Percentiles rank a stretch among this genome's conserved stretches.
phyloP scores from a whole-genome alignment of 2,329 filamentous ascomycete species.

The Botrytis byssoidea region DNA sequence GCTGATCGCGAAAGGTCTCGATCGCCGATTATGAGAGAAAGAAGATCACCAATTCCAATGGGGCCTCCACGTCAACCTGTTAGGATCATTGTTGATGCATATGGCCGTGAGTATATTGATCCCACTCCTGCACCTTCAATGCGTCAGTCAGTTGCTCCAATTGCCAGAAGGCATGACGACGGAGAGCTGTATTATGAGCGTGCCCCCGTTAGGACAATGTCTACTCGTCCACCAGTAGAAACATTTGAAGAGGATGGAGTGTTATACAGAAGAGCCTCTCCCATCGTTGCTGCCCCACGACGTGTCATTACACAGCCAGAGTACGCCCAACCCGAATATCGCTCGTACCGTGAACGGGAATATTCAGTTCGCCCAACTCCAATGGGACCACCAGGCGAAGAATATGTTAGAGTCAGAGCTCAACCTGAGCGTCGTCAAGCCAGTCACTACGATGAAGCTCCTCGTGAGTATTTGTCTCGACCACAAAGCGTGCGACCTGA shows the following conservation, averaged over 20 bases:
- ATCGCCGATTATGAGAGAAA: slow-evolving; percentile 48
- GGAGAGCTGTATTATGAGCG: slow-evolving; percentile 68
- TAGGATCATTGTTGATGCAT: slow-evolving; percentile 77
- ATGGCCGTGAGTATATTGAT: slow-evolving; percentile 76
- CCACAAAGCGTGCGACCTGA: slow-evolving; percentile 56
- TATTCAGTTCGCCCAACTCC: slow-evolving; percentile 50
- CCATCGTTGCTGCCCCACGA: slow-evolving; percentile 50
- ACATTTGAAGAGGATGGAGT: slow-evolving; percentile 36
- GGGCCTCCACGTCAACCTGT: slow-evolving; percentile 50
- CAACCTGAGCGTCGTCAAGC: slow-evolving; percentile 33
- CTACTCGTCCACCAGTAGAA: slow-evolving; percentile 33
- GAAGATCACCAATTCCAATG: slow-evolving; percentile 48
- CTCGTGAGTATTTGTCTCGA: slow-evolving; percentile 48
- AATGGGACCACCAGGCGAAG: slow-evolving; percentile 34
- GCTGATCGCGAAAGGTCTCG: slow-evolving; percentile 49
- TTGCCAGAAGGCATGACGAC: slow-evolving; percentile 41
- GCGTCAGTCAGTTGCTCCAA: slow-evolving; percentile 55
- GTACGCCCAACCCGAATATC: slow-evolving; percentile 47
- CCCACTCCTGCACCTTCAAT: slow-evolving; percentile 47
- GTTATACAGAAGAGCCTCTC: slow-evolving; percentile 51
- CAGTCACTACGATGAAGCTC: slow-evolving; percentile 47
- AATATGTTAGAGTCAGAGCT: slow-evolving; percentile 48
- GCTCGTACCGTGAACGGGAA: slow-evolving; percentile 57
- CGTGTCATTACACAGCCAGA: slow-evolving; percentile 64
- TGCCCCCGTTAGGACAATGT: slow-evolving; percentile 34